Base-by-base conservation (phyloP, 371 early-diverging fungal species). In the Mucor irregularis region DNA sequence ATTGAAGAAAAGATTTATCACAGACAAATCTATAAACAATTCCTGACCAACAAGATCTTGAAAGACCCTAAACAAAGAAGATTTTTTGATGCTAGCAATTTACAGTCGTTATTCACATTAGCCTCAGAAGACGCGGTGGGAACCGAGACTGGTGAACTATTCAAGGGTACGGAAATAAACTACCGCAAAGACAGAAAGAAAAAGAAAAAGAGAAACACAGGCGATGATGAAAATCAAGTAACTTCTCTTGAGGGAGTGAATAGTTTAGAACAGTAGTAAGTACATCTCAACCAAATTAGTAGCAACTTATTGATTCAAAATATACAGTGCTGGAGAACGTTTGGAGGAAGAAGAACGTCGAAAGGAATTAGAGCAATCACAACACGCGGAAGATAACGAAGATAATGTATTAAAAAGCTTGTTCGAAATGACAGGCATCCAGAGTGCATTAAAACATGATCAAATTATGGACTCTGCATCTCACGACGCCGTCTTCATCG, bases 1-100 rank as follows among this genome's bases (percentile, higher is more conserved):
- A 97, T 99, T 35, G 99, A 99, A 64, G 98, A 98, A 70, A 98
- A 98, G 72, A 95, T 98, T 4, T 95, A 95, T 69, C 95, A 97
- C 65, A 86, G 96, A 13, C 97, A 99, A 71, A 94, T 99, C 29
- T 98, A 95, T 74, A 99, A 99, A 67, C 93, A 95, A 66, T 92
- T 95, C 53, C 60, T 99, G 62, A 89, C 96, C 17, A 93, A 96
- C 83, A 96, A 95, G 71, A 92, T 99, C 26, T 77, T 99, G 28
- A 89, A 90, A 40, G 95, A 97, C 47, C 98, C 98, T 4, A 86
- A 89, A 44, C 94, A 95, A 58, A 79, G 81, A 61, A 82, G 95
- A 35, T 95, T 95, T 57, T 97, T 98, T 76, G 89, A 93, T 53
- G 82, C 73, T 47, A 48, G 68, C 25, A 89, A 90, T 50, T 54